Evolutionary conservation across 2,329 filamentous ascomycete species (phyloP).

Genomic region (Sporothrix pallida): DNA sequence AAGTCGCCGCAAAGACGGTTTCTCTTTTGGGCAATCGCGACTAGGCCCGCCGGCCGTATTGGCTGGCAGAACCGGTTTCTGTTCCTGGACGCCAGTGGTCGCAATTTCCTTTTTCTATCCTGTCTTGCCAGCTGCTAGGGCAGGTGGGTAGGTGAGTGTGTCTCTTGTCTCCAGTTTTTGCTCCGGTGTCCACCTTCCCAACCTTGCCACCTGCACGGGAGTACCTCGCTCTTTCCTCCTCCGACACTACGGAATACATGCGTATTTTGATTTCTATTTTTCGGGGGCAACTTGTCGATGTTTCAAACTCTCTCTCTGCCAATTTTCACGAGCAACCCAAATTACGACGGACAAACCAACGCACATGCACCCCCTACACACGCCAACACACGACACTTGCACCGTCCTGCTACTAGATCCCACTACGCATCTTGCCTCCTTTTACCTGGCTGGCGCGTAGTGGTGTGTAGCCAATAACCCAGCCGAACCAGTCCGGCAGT

Average conservation of each 20-base stretch:
- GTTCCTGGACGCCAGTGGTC: slow-evolving; percentile 1
- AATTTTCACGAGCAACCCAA: slow-evolving; percentile 1
- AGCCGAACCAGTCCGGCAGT: slow-evolving; percentile 27
- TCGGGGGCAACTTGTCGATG: not conserved
- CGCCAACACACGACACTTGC: not conserved
- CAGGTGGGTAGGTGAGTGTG: not conserved
- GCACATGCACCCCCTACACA: not conserved
- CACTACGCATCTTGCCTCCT: not conserved
- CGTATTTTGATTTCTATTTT: slow-evolving; percentile 9
- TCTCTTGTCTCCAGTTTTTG: slow-evolving; percentile 17
- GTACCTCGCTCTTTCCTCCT: not conserved
- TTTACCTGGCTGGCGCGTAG: slow-evolving; percentile 19
- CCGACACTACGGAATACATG: not conserved
- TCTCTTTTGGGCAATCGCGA: slow-evolving; percentile 25
- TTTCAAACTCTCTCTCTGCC: not conserved
- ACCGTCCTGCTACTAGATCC: not conserved
- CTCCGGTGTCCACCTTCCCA: slow-evolving; percentile 28
- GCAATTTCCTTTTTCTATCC: slow-evolving; percentile 26
- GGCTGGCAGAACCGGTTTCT: slow-evolving; percentile 18
- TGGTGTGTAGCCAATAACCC: slow-evolving; percentile 26
- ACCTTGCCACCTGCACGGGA: slow-evolving; percentile 13
- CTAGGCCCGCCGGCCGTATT: slow-evolving; percentile 1
- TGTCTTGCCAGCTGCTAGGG: slow-evolving; percentile 19
- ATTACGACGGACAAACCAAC: slow-evolving; percentile 3
- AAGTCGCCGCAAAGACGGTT: slow-evolving; percentile 21